Conservation (phyloP, 2,329 filamentous ascomycete species). For the Penicillium crustosum region DNA sequence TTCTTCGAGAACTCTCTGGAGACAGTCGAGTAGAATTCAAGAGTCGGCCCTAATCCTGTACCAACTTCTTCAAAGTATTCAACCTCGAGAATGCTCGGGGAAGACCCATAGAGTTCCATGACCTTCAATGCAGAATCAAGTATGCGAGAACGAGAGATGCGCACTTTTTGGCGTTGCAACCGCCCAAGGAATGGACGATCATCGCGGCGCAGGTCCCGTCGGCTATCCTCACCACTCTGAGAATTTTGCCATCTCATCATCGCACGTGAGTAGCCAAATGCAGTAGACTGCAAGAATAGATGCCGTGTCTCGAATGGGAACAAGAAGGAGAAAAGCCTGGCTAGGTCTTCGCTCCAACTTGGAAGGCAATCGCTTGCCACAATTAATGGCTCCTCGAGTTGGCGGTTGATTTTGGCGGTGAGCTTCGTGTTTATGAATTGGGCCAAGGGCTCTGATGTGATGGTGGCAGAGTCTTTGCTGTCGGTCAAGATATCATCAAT, state of each 20-base stretch:
- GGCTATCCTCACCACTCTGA: conserved; percentile 75
- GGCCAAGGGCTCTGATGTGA: conserved; percentile 78
- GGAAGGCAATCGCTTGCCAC: conserved; percentile 96
- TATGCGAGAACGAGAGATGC: conserved; percentile 91
- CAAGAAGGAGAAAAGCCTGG: conserved; percentile 89
- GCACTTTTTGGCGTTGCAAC: conserved; percentile 94
- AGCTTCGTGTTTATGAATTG: conserved; percentile 99
- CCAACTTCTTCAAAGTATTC: conserved; percentile 99
- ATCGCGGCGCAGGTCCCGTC: conserved; percentile 78
- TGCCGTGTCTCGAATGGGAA: conserved; percentile 98
- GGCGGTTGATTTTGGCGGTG: conserved; percentile 94
- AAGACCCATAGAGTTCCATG: conserved; percentile 98
- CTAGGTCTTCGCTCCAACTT: conserved; percentile 92
- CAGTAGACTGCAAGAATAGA: conserved; percentile 94
- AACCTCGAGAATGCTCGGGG: conserved; percentile 91
- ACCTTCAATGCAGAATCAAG: conserved; percentile 96
- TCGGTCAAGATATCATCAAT: conserved; percentile 86
- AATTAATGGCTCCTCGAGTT: conserved; percentile 93
- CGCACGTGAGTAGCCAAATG: conserved; percentile 94
- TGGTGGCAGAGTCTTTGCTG: conserved; percentile 66
- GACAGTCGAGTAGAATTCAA: conserved; percentile 97
- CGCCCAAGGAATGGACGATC: conserved; percentile 88
- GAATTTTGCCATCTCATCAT: conserved; percentile 98
- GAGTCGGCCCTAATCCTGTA: conserved; percentile 88
- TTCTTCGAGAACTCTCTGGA: conserved; percentile 97